Conservation (phyloP, 129 eudicot species). For the Flaveria bidentis region DNA sequence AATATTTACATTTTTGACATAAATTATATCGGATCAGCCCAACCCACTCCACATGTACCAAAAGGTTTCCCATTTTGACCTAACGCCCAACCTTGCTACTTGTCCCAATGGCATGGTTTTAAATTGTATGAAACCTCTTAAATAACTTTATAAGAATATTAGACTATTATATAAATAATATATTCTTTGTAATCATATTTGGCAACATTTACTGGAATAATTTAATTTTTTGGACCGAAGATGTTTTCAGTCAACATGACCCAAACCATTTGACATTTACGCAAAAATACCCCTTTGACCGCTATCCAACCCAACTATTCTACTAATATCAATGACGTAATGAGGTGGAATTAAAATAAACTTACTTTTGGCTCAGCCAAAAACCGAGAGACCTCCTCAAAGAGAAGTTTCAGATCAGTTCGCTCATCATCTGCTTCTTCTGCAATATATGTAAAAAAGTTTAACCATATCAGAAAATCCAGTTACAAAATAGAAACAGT, state of each 20-base stretch:
- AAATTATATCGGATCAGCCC: neutral
- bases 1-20: neutral
- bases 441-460: constrained; percentile 29
- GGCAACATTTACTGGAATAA: neutral
- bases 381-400: constrained; percentile 45
- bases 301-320: neutral
- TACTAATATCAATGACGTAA: neutral
- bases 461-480: neutral
- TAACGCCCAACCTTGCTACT: neutral
- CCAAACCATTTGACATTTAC: neutral
- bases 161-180: no score
- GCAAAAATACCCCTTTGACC: neutral
- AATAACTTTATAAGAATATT: neutral
- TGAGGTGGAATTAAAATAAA: neutral
- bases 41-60: neutral
- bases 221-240: neutral
- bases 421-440: constrained; percentile 54
- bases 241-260: neutral
- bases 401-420: constrained; percentile 51
- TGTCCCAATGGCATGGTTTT: neutral
- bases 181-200: neutral
- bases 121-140: neutral
- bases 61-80: neutral
- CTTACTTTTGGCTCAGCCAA: constrained; percentile 48
- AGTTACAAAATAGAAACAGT: neutral